Evolutionary conservation across 495 filamentous ascomycete genomes (phyloP).

Genomic region (Jackrogersella minutella): DNA sequence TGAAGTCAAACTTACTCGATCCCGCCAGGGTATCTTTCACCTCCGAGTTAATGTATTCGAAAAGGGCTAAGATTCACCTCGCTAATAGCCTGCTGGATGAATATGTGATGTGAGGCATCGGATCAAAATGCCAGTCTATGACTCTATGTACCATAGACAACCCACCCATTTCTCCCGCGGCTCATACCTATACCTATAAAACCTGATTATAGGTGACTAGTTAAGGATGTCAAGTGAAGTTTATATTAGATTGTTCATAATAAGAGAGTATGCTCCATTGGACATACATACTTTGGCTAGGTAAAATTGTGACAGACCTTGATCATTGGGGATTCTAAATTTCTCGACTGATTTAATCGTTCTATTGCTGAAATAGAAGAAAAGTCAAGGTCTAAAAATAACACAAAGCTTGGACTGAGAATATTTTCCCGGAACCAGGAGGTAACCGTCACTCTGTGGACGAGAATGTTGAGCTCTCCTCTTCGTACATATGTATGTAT

Average conservation of each 20-base stretch:
- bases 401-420: background rate
- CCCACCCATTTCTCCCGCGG: background rate
- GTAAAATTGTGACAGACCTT: too few species aligned
- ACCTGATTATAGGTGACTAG: background rate
- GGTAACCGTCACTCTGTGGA: background rate
- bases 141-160: too few species aligned
- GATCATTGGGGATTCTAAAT: background rate
- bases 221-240: background rate
- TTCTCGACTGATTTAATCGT: background rate
- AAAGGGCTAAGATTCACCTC: background rate
- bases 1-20: background rate
- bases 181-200: background rate
- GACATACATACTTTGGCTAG: background rate
- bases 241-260: background rate
- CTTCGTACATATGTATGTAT: too few species aligned
- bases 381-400: background rate
- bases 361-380: background rate
- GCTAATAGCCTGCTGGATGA: background rate
- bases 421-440: background rate
- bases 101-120: conserved; percentile 8
- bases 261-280: background rate
- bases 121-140: conserved; percentile 1
- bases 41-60: background rate
- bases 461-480: background rate
- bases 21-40: background rate